These are phyloP conservation scores for Tulasnella calospora DNA, from an alignment of 768 basidiomycete species.

Conservation along the genomic window DNA sequence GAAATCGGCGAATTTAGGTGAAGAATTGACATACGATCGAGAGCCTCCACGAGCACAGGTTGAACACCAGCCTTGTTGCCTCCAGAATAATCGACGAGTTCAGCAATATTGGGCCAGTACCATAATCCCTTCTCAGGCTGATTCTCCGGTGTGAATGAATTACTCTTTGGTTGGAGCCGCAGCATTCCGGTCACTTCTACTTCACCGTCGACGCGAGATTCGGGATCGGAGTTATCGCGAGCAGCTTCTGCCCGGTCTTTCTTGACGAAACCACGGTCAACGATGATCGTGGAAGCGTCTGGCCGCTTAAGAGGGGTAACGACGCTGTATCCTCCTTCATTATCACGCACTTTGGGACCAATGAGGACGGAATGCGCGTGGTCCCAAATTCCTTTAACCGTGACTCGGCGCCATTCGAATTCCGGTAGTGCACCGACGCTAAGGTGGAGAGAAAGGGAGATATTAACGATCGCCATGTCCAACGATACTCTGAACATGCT, in stretches of 20 bases:
- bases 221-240: conserved; percentile 26
- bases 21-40: conserved; percentile 62
- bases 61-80: conserved; percentile 69
- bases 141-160: conserved; percentile 86
- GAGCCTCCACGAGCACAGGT: conserved; percentile 84
- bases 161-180: conserved; percentile 60
- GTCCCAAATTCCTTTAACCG: conserved; percentile 72
- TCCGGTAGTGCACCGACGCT: conserved; percentile 77
- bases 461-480: not conserved
- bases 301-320: conserved; percentile 81
- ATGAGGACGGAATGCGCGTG: conserved; percentile 72
- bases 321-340: conserved; percentile 80
- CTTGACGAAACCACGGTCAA: conserved; percentile 87
- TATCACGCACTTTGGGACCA: conserved; percentile 82
- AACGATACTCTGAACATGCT: conserved; percentile 31
- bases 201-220: conserved; percentile 42
- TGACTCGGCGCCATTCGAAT: conserved; percentile 82
- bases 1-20: not conserved
- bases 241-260: conserved; percentile 42
- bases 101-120: conserved; percentile 85
- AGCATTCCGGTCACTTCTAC: conserved; percentile 84
- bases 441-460: conserved; percentile 22
- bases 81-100: conserved; percentile 73
- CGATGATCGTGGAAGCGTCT: conserved; percentile 71
- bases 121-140: conserved; percentile 71